Percentiles rank a stretch among this genome's conserved stretches.
Conservation (phyloP, 2,329 filamentous ascomycete genomes). For the Diplodia intermedia region DNA sequence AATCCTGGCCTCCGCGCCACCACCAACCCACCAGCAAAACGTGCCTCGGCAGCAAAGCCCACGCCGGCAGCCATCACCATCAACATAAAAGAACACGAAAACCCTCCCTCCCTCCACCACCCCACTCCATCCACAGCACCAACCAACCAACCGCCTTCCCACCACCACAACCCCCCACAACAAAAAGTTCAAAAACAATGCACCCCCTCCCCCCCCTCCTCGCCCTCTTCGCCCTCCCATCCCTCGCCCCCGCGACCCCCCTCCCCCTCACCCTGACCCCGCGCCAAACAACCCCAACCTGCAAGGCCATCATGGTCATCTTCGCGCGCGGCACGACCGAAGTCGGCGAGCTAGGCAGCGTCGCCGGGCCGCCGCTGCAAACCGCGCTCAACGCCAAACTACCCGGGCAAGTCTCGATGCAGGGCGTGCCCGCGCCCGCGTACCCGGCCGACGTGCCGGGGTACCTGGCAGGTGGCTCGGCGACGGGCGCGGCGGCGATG, state of each 20-base stretch:
- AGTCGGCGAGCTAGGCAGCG: conserved; percentile 58
- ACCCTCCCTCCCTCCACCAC: too few species aligned
- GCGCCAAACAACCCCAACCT: conserved; percentile 36
- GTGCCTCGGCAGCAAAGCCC: too few species aligned
- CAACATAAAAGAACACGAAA: too few species aligned
- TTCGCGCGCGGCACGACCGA: conserved; percentile 64
- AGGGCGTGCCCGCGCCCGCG: conserved; percentile 56
- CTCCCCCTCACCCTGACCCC: neutral
- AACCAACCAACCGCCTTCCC: too few species aligned
- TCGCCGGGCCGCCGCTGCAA: conserved; percentile 61
- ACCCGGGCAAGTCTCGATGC: conserved; percentile 55
- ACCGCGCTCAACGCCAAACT: conserved; percentile 52
- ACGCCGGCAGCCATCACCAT: too few species aligned
- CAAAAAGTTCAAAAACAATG: too few species aligned
- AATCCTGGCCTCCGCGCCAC: too few species aligned
- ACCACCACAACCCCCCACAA: too few species aligned
- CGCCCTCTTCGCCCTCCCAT: too few species aligned
- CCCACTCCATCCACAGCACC: too few species aligned
- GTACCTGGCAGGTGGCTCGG: conserved; percentile 57
- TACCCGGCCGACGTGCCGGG: conserved; percentile 57
- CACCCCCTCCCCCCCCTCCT: too few species aligned
- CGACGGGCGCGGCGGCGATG: conserved; percentile 55
- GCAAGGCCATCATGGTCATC: conserved; percentile 60
- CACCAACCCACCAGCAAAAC: too few species aligned
- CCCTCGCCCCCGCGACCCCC: neutral